These are phyloP conservation scores for Botrytis elliptica DNA, from an alignment of 2,329 filamentous ascomycete genomes.

Conservation along the genomic window DNA sequence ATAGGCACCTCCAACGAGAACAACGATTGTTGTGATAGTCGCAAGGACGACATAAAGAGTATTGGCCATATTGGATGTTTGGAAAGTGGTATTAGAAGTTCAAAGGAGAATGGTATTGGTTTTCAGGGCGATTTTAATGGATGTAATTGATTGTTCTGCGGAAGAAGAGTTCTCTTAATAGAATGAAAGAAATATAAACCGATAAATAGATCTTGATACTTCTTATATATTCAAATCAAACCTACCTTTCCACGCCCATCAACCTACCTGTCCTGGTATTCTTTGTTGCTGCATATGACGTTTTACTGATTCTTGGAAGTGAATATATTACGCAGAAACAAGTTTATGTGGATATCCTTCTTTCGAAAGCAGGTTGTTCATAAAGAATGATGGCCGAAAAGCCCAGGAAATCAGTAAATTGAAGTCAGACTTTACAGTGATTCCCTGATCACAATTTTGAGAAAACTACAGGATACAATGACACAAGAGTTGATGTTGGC, in stretches of 20 bases:
- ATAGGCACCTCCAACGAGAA: constrained; percentile 41
- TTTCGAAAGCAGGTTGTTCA: not conserved
- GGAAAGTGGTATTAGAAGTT: not conserved
- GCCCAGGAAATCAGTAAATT: not conserved
- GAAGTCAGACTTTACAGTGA: not conserved
- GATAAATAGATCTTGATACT: not conserved
- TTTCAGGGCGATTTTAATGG: not conserved
- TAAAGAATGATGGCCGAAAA: not conserved
- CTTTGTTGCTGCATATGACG: constrained; percentile 14
- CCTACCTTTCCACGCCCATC: not conserved
- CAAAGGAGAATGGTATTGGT: not conserved
- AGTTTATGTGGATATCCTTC: not conserved
- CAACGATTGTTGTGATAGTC: constrained; percentile 38
- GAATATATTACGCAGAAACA: constrained; percentile 11
- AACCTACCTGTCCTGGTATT: constrained; percentile 4
- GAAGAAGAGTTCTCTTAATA: not conserved
- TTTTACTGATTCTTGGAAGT: constrained; percentile 17
- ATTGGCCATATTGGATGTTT: constrained; percentile 15
- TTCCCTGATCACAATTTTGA: not conserved
- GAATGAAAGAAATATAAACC: not conserved
- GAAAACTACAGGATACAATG: not conserved
- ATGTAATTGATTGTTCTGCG: not conserved
- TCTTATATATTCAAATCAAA: not conserved
- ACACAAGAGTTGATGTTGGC: not conserved
- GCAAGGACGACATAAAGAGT: constrained; percentile 37